Evolutionary conservation across 371 early-diverging fungal species (phyloP).

Genomic region (Mortierella sp.): DNA sequence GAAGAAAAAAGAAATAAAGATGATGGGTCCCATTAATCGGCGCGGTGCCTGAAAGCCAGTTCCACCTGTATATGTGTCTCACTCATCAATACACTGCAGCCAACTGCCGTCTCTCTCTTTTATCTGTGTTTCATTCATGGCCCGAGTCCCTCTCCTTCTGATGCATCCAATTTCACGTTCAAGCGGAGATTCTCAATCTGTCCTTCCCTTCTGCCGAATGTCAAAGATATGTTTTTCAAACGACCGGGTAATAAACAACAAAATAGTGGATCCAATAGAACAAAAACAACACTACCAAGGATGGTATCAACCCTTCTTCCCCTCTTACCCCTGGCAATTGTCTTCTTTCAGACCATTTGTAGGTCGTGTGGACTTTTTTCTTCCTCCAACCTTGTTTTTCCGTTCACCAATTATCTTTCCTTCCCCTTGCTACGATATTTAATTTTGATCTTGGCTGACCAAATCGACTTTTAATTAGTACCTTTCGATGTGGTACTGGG

Average conservation of each 20-base stretch:
- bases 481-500: too few relatives aligned
- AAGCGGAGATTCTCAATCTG: conserved; percentile 2
- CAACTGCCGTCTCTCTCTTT: neutral
- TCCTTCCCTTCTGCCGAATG: neutral
- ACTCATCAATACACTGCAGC: neutral
- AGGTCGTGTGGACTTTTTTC: conserved; percentile 7
- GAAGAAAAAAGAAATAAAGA: neutral
- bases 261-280: neutral
- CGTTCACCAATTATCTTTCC: neutral
- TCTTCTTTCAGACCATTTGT: neutral
- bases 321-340: neutral
- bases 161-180: neutral
- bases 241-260: neutral
- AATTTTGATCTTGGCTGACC: neutral
- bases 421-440: neutral
- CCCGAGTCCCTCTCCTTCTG: neutral
- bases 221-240: neutral
- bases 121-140: neutral
- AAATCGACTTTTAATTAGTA: too few relatives aligned
- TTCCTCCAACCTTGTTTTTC: neutral
- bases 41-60: neutral
- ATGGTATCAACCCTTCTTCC: neutral
- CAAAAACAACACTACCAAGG: neutral
- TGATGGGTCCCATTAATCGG: neutral
- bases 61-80: neutral